These are phyloP conservation scores for Rhodotorula taiwanensis DNA, from an alignment of 768 basidiomycete species.

Conservation along the genomic window DNA sequence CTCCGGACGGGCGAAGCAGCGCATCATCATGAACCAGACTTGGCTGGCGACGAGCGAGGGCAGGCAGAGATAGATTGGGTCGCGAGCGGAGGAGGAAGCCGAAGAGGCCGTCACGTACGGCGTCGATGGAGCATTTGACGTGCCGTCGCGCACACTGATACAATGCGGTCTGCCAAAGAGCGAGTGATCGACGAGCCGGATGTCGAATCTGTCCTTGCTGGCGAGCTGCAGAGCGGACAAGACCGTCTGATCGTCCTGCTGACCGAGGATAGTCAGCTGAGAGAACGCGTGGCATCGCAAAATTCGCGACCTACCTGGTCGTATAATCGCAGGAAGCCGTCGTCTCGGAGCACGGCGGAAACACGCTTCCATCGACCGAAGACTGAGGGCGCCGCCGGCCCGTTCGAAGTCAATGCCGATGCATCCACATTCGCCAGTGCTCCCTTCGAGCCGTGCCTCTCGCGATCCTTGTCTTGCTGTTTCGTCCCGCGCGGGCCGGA, in stretches of 20 bases:
- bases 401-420: too few species aligned
- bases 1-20: slow-evolving; percentile 76
- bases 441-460: slow-evolving; percentile 15
- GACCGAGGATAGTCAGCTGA: neutral
- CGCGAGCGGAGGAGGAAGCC: slow-evolving; percentile 42
- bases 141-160: slow-evolving; percentile 58
- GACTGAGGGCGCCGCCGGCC: neutral
- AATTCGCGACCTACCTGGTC: slow-evolving; percentile 26
- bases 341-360: slow-evolving; percentile 30
- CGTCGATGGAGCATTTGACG: slow-evolving; percentile 39
- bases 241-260: slow-evolving; percentile 25
- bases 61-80: slow-evolving; percentile 71
- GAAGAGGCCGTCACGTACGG: slow-evolving; percentile 18
- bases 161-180: slow-evolving; percentile 71
- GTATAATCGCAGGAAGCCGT: slow-evolving; percentile 30
- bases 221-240: slow-evolving; percentile 29
- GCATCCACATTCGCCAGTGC: neutral
- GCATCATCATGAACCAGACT: slow-evolving; percentile 71
- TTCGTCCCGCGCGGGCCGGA: too few species aligned
- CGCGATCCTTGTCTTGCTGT: slow-evolving; percentile 10
- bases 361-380: slow-evolving; percentile 23
- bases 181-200: slow-evolving; percentile 67
- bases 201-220: slow-evolving; percentile 57
- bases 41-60: slow-evolving; percentile 57
- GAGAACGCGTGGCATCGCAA: too few species aligned